These are phyloP conservation scores for Acanthamoeba castellanii DNA, from an alignment of 208 protist genomes.

Conservation along the genomic window DNA sequence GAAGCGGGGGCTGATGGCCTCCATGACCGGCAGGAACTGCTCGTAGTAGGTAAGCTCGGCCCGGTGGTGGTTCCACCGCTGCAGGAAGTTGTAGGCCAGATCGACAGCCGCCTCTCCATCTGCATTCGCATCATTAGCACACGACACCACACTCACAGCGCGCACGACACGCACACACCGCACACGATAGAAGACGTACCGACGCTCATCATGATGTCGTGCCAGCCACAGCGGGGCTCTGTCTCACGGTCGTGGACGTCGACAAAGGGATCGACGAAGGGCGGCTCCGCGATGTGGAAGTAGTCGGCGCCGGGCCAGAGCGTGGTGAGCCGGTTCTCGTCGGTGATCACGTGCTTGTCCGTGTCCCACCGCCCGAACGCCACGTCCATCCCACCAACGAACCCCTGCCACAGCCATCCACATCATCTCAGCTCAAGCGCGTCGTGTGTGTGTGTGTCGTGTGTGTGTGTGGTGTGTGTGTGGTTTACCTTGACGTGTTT, in stretches of 20 bases:
- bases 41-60: background rate
- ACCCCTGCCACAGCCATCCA: background rate
- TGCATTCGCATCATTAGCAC: background rate
- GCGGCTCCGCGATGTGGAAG: slow-evolving; percentile 40
- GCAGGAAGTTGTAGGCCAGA: slow-evolving; percentile 74
- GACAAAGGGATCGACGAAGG: slow-evolving; percentile 17
- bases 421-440: background rate
- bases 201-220: slow-evolving; percentile 65
- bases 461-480: too few species aligned
- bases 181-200: background rate
- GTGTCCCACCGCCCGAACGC: slow-evolving; percentile 60
- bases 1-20: background rate
- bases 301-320: slow-evolving; percentile 35
- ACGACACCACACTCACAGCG: background rate
- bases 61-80: slow-evolving; percentile 69
- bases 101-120: slow-evolving; percentile 69
- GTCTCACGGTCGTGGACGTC: slow-evolving; percentile 33
- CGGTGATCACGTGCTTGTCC: slow-evolving; percentile 1
- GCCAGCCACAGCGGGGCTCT: slow-evolving; percentile 40
- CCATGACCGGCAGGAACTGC: background rate
- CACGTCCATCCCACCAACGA: slow-evolving; percentile 58
- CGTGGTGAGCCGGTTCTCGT: background rate
- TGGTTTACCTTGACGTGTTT: slow-evolving; percentile 1
- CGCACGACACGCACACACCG: background rate
- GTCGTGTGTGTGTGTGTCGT: background rate